Evolutionary conservation across 2,329 filamentous ascomycete genomes (phyloP), one percentile per base, ranked within the genome.

Genomic region (Xylaria sp.): DNA sequence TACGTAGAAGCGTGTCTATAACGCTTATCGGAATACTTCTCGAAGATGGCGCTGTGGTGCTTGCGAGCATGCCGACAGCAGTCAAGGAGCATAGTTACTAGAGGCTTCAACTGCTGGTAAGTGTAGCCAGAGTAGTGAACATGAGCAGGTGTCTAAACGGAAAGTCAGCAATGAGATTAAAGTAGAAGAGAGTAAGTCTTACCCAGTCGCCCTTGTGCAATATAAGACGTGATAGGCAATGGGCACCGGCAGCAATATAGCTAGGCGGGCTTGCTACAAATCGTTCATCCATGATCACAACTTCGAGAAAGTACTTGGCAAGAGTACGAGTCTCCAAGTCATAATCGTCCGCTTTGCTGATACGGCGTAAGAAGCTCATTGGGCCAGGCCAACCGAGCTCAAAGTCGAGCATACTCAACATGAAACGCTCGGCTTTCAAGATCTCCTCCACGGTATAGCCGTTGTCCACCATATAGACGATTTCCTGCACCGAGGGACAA

Each of bases 261-360:
- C 94, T 97, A 2, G 94, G 92, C 33, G 92, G 91, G 70, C 90
- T 92, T 25, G 91, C 92, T 37, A 99, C 92, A 73, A 99, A 98
- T 19, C 94, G 91, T 82, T 98, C 94, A 74, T 99, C 95, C 93
- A 98, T 97, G 76, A 98, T 89, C 38, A 93, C 96, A 58, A 98
- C 86, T 77, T 99, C 95, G 25, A 99, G 84, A 78, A 99, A 97
- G 79, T 99, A 99, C 80, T 99, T 99, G 71, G 95, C 93, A 57
- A 99, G 82, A 4, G 95, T 98, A 38, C 95, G 87, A 11, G 94
- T 97, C 79, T 99, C 94, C 49, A 97, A 82, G 74, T 99, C 94
- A 74, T 98, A 99, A 74, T 97, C 93, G 75, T 99, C 95, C 14
- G 95, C 95, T 81, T 98, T 98, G 88, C 94, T 98, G 78, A 98